Evolutionary conservation across 2,329 filamentous ascomycete species (phyloP), one percentile per base, ranked within the genome.

Genomic region (Talaromyces marneffei): DNA sequence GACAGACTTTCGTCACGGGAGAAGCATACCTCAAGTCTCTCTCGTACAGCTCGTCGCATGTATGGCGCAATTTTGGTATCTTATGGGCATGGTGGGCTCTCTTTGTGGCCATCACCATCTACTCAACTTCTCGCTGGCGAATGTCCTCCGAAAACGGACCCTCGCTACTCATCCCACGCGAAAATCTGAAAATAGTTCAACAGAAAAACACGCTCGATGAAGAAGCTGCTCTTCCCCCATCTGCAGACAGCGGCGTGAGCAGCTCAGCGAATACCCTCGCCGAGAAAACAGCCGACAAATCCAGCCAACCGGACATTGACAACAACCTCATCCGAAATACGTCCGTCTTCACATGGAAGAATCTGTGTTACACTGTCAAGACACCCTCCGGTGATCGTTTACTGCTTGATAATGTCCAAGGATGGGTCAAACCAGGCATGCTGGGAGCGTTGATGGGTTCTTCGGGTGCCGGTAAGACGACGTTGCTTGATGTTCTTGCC

Each of bases 391-490:
- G 83, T 3, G 73, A 76, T 57, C 81, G 82, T 10, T 76, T 83
- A 66, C 77, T 90, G 1, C 77, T 90, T 29, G 85, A 89, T 67
- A 80, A 87, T 14, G 83, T 92, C 50, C 85, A 82, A 62, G 90
- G 90, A 0, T 92, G 90, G 70, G 89, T 87, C 1, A 91, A 91
- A 68, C 90, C 90, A 0, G 90, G 90, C 8, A 80, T 88, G 63
- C 83, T 94, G 77, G 84, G 90, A 20, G 90, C 90, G 0, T 78
- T 94, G 1, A 89, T 93, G 80, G 90, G 91, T 27, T 87, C 88
- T 1, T 90, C 85, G 1, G 89, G 88, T 31, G 90, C 90, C 4
- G 90, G 90, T 2, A 94, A 94, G 74, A 78, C 75, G 0, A 93
- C 90, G 0, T 78, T 94, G 0, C 78, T 94, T 4, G 90, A 93